A percentile compares a stretch with the other conserved stretches of the same genome.
These are phyloP conservation scores for Gnaphalium uliginosum DNA, from an alignment of 129 eudicot species.

Conservation along the genomic window DNA sequence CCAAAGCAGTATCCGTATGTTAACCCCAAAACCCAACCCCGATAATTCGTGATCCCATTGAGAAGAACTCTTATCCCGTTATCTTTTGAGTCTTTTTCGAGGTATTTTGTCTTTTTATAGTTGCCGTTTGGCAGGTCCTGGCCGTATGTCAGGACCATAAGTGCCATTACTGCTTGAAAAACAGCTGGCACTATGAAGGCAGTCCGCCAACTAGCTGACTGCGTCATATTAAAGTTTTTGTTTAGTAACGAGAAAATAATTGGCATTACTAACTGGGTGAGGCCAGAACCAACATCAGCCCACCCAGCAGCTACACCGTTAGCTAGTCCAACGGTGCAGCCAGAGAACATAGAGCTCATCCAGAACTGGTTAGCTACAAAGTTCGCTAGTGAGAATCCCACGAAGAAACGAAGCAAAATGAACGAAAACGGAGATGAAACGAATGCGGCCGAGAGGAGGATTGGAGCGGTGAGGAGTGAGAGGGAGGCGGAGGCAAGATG, in stretches of 20 bases:
- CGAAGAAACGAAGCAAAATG: constrained; percentile 50
- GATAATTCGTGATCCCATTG: constrained; percentile 53
- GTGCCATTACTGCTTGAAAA: constrained; percentile 47
- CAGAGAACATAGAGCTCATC: constrained; percentile 87
- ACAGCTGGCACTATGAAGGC: constrained; percentile 53
- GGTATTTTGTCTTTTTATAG: constrained; percentile 10
- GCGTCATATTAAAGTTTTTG: constrained; percentile 17
- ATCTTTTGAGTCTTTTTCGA: constrained; percentile 10
- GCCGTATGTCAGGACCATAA: constrained; percentile 52
- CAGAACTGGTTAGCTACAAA: constrained; percentile 77
- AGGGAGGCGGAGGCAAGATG: constrained; percentile 67
- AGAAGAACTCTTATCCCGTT: constrained; percentile 15
- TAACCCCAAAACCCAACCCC: constrained; percentile 72
- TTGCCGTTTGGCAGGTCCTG: constrained; percentile 67
- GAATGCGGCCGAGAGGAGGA: constrained; percentile 41
- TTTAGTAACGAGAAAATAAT: constrained; percentile 37
- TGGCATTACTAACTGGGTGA: constrained; percentile 72
- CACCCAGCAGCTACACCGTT: constrained; percentile 78
- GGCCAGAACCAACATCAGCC: constrained; percentile 80
- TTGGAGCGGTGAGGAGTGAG: constrained; percentile 66
- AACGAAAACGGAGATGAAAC: constrained; percentile 43
- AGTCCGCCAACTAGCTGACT: constrained; percentile 52
- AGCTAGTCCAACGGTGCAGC: constrained; percentile 53
- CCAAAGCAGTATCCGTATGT: constrained; percentile 63
- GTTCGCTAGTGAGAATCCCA: constrained; percentile 67